A percentile compares a stretch with the other conserved stretches of the same genome.
These are phyloP conservation scores for Cyberlindnera maritima DNA, from an alignment of 805 yeast genomes.

Conservation along the genomic window DNA sequence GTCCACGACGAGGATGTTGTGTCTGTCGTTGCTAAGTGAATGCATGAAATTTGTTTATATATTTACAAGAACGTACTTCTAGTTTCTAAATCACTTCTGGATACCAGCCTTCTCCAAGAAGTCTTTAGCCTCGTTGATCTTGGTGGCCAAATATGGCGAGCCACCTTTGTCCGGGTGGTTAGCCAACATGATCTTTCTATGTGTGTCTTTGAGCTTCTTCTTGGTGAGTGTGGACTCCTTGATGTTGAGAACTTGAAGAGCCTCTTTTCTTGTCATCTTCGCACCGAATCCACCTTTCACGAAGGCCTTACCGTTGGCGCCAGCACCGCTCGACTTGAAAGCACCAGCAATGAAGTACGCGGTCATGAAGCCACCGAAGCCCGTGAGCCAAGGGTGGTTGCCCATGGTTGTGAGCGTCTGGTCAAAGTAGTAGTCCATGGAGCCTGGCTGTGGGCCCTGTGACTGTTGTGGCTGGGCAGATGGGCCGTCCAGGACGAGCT, in stretches of 20 bases:
- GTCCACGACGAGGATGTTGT: constrained; percentile 95
- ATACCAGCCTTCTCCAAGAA: constrained; percentile 56
- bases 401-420: constrained; percentile 56
- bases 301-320: constrained; percentile 49
- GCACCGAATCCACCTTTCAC: constrained; percentile 86
- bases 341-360: constrained; percentile 66
- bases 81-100: constrained; percentile 17
- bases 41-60: no score
- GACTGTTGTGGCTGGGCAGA: constrained; percentile 17
- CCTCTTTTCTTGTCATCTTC: constrained; percentile 90
- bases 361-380: constrained; percentile 63
- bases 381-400: constrained; percentile 73
- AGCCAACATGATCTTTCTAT: constrained; percentile 78
- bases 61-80: constrained; percentile 5
- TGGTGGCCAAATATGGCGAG: constrained; percentile 82
- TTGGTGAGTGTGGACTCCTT: constrained; percentile 62
- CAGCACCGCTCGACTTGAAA: constrained; percentile 44
- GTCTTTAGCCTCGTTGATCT: constrained; percentile 90
- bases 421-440: constrained; percentile 64
- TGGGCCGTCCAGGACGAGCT: constrained; percentile 15
- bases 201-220: constrained; percentile 71
- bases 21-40: constrained; percentile 77
- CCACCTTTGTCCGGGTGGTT: constrained; percentile 97
- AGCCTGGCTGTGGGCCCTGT: constrained; percentile 27
- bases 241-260: constrained; percentile 76